phyloP scores from a whole-genome alignment of 2,329 filamentous ascomycete species.

The Gremmenia infestans region DNA sequence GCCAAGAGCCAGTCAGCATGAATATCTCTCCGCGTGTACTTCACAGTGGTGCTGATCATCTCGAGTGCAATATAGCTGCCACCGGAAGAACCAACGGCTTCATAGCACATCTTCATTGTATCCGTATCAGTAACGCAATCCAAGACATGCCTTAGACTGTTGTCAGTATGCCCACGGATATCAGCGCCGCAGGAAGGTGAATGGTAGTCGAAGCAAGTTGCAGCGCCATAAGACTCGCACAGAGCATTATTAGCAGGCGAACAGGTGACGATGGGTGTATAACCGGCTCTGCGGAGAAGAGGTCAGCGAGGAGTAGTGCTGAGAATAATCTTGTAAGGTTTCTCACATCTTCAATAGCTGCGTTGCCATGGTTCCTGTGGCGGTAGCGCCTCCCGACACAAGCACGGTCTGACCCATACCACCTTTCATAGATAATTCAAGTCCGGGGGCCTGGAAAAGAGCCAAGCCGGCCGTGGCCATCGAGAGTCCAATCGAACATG shows the following conservation, averaged over 20 bases:
- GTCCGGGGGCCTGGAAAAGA: background rate
- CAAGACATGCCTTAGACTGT: constrained; percentile 38
- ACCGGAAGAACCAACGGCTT: constrained; percentile 33
- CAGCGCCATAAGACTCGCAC: constrained; percentile 35
- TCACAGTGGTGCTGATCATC: background rate
- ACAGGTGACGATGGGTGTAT: constrained; percentile 29
- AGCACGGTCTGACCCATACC: constrained; percentile 29
- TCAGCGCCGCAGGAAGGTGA: constrained; percentile 30
- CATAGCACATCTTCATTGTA: constrained; percentile 33
- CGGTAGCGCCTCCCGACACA: constrained; percentile 40
- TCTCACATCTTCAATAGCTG: constrained; percentile 36
- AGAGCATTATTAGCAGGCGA: constrained; percentile 34
- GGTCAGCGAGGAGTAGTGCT: background rate
- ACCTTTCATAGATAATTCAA: background rate
- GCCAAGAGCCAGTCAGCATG: background rate
- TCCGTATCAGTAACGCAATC: constrained; percentile 40
- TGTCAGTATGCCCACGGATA: constrained; percentile 39
- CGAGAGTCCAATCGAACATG: background rate
- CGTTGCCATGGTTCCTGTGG: constrained; percentile 38
- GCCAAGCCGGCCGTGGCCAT: background rate
- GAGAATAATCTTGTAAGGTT: background rate
- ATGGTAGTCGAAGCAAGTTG: constrained; percentile 37
- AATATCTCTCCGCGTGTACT: background rate
- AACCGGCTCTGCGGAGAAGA: background rate
- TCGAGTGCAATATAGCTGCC: constrained; percentile 14